Conservation (phyloP, 371 early-diverging fungal species). For the Apophysomyces ossiformis region DNA sequence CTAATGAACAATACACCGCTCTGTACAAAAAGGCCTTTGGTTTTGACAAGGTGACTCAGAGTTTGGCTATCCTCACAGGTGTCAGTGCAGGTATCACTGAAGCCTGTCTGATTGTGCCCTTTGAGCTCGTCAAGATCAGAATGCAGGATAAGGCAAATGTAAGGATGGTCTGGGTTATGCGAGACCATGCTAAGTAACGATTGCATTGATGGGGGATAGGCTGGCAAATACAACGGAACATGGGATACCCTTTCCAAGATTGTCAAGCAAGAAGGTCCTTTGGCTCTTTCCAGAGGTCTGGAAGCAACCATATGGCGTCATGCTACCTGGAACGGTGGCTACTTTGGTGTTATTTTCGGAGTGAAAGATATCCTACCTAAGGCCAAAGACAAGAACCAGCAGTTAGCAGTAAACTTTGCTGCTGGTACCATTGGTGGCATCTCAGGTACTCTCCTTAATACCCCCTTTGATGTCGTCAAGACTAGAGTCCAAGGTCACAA, state of each 20-base stretch:
- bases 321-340: slow-evolving; percentile 92
- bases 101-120: slow-evolving; percentile 89
- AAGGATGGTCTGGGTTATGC: slow-evolving; percentile 23
- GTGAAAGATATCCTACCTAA: slow-evolving; percentile 79
- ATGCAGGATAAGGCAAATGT: slow-evolving; percentile 85
- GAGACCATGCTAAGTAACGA: not conserved
- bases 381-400: slow-evolving; percentile 81
- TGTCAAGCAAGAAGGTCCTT: slow-evolving; percentile 71
- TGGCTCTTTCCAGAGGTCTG: slow-evolving; percentile 91
- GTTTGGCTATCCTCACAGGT: slow-evolving; percentile 87
- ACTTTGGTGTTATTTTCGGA: slow-evolving; percentile 89
- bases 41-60: slow-evolving; percentile 73
- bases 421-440: slow-evolving; percentile 97
- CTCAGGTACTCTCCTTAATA: slow-evolving; percentile 93
- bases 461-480: slow-evolving; percentile 98
- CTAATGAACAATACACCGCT: slow-evolving; percentile 87
- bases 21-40: slow-evolving; percentile 74
- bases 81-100: slow-evolving; percentile 94
- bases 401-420: slow-evolving; percentile 84
- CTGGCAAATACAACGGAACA: slow-evolving; percentile 80
- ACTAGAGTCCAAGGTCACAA: slow-evolving; percentile 92
- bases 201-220: slow-evolving; percentile 32
- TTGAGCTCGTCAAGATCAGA: slow-evolving; percentile 95
- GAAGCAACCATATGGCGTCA: slow-evolving; percentile 97
- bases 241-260: slow-evolving; percentile 78